Base-by-base conservation (phyloP, 2,329 filamentous ascomycete species). In the Colletotrichum sp. region DNA sequence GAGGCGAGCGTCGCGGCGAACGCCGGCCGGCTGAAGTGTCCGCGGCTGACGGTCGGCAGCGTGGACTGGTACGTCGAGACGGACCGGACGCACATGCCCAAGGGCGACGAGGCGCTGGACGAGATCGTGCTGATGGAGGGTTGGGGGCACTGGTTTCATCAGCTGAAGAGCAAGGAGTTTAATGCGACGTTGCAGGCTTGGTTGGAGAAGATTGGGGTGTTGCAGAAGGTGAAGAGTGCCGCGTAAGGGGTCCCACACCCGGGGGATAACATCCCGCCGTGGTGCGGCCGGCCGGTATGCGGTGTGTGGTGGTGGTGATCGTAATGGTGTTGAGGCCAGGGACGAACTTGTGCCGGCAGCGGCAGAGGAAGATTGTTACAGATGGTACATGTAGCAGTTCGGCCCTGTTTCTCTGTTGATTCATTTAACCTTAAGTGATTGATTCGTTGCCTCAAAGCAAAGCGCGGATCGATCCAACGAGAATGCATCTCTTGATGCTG, bases 131-230 rank as follows among this genome's bases (percentile, higher is more conserved):
- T 74, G 8, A 74, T 76, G 24, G 71, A 67, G 60, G 67, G 61
- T 6, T 61, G 24, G 36, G 71, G 71, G 1, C 71, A 74, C 12
- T 76, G 67, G 71, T 76, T 74, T 61, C 74, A 76, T 26, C 74
- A 76, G 60, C 52, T 74, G 6, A 61, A 66, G 39, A 61, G 66
- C 28, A 61, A 74, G n/a, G 61, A 36, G 61, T 65, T 71, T 12
- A 76, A 74, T 43, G 48, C 26, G 30, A 57, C 70, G 13, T 16
- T 74, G 52, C 7, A 34, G 43, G 52, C 39, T 36, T 76, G 71
- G 74, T 21, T 74, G 30, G 13, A n/a, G 26, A 69, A 32, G 30
- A 36, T 65, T 16, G 72, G 67, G 6, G 57, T 69, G 28, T 34
- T 70, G 71, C 60, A n/a, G 18, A 21, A 48, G 39, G 39, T 13